Evolutionary conservation across 257 asterid genomes (phyloP), one percentile per base, ranked within the genome.

Genomic region (Anisodus tanguticus): DNA sequence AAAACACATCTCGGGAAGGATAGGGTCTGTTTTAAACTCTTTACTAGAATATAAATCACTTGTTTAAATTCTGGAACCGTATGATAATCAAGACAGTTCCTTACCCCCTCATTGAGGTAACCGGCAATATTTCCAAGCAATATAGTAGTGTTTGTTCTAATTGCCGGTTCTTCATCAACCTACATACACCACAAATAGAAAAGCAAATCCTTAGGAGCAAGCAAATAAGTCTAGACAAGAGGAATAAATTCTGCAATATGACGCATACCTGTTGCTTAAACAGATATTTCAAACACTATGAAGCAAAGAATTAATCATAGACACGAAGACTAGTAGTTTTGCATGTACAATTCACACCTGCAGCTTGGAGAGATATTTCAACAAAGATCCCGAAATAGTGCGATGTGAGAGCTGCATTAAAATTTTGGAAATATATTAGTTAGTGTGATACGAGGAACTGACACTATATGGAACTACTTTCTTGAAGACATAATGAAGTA

Each of bases 131-230:
- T 97, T 88, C 99, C 99, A 80, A 97, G 98, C 89, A 97, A 88
- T 88, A 95, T 97, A 83, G 99, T 97, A 63, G 99, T 97, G 87
- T 95, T 97, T 84, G 99, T 97, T 86, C 99, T 92, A 85, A 97
- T 97, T 51, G 97, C 98, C 6, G 99, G 95, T 88, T 97, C 99
- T 88, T 97, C 99, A 87, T 97, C 99, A 86, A 97, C 97, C 99
- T 97, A 85, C 82, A 89, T 64, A 82, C 76, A 72, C 85, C 19
- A 88, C 80, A 79, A 77, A 84, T 43, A 22, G 37, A 53, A 85
- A 76, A 70, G 22, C 81, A 84, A 82, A 77, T 74, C 77, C 82
- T 76, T 22, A n/a, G 76, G 63, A 67, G 81, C 35, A 82, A 74
- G 78, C 47, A 69, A 31, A 83, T 51, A 71, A 45, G 67, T 80